These are phyloP conservation scores for Dalbergia oliveri DNA, from an alignment of 306 rosid species.

Conservation along the genomic window DNA sequence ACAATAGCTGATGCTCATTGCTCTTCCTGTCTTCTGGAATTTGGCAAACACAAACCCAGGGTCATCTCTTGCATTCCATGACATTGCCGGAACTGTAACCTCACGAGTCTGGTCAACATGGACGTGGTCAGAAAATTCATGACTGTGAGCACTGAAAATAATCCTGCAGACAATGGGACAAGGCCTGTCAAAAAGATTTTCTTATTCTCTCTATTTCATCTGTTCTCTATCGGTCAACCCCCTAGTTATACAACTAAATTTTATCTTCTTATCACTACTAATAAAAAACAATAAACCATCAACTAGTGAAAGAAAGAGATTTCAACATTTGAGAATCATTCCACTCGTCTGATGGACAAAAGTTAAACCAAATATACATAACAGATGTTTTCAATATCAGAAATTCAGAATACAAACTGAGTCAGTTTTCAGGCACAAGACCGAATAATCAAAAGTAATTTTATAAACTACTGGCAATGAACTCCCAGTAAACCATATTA, in stretches of 20 bases:
- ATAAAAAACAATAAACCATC: not conserved
- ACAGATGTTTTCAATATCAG: constrained; percentile 10
- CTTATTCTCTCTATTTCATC: not conserved
- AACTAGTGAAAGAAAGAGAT: constrained; percentile 1
- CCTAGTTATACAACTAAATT: not conserved
- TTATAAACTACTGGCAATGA: constrained; percentile 12
- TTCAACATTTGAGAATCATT: constrained; percentile 7
- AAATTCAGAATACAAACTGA: constrained; percentile 21
- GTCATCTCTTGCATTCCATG: constrained; percentile 75
- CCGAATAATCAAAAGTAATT: not conserved
- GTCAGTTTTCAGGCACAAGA: constrained; percentile 26
- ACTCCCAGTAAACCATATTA: constrained; percentile 22
- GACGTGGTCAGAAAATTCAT: constrained; percentile 51
- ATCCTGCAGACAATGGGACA: constrained; percentile 56
- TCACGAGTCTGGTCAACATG: constrained; percentile 71
- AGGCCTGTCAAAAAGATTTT: constrained; percentile 15
- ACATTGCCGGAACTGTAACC: constrained; percentile 75
- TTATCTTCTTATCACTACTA: not conserved
- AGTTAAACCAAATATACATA: constrained; percentile 12
- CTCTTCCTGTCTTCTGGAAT: constrained; percentile 60
- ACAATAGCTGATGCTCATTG: constrained; percentile 67
- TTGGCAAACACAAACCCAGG: constrained; percentile 78
- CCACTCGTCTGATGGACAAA: not conserved
- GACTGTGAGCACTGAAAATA: constrained; percentile 69
- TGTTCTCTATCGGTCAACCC: not conserved